A percentile compares a stretch with the other conserved stretches of the same genome.
phyloP scores from a whole-genome alignment of 352 stramenopile genomes.

The Phytophthora fragariaefolia region DNA sequence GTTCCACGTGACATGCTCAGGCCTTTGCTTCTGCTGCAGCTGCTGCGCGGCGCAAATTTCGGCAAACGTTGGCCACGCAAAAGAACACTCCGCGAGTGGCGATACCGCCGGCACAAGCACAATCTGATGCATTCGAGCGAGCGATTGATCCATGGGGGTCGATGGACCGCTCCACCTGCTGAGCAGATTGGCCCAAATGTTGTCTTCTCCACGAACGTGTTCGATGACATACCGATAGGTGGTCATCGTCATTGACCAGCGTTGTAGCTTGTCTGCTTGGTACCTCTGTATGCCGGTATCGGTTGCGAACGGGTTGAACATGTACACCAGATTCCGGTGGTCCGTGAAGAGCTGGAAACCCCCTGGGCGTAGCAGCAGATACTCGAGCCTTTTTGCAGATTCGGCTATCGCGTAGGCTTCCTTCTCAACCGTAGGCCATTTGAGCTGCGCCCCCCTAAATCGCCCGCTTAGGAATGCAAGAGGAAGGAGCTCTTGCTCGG shows the following conservation, averaged over 20 bases:
- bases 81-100: neutral
- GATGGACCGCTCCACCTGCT: conserved; percentile 3
- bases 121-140: neutral
- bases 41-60: conserved; percentile 1
- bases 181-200: conserved; percentile 17
- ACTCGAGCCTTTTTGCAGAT: conserved; percentile 9
- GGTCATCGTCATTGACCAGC: conserved; percentile 27
- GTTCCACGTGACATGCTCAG: conserved; percentile 1
- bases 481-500: conserved; percentile 5
- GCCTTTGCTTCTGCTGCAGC: neutral
- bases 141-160: neutral
- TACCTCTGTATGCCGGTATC: conserved; percentile 13
- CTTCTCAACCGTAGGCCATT: conserved; percentile 32
- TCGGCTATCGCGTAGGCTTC: conserved; percentile 22
- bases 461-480: conserved; percentile 12
- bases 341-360: conserved; percentile 32
- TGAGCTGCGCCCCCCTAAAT: neutral
- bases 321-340: conserved; percentile 34
- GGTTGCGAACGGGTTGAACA: conserved; percentile 22
- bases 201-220: conserved; percentile 9
- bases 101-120: neutral
- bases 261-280: conserved; percentile 20
- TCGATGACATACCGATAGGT: conserved; percentile 31
- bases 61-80: neutral
- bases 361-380: conserved; percentile 21